Base-by-base conservation (phyloP, 2,329 filamentous ascomycete species). In the Colletotrichum plurivorum region DNA sequence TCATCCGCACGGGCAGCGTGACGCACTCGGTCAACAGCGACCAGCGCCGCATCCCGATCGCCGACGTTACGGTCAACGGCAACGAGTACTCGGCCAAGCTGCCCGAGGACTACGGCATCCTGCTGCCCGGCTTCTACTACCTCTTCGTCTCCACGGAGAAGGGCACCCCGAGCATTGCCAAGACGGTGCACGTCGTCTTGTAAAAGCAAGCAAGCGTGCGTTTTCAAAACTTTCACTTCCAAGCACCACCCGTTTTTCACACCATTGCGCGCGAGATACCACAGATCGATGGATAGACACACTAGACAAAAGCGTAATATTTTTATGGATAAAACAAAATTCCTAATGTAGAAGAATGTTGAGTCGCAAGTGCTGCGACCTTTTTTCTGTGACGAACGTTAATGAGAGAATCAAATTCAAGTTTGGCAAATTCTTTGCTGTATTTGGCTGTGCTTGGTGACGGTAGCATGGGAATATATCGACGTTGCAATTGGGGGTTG, bases 11-110 rank as follows among this genome's bases (percentile, higher is more conserved):
- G 53, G 83, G 86, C 1, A 82, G 80, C 4, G 78, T 79, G 4
- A 90, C 88, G 0, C 87, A 89, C 74, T 83, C 85, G 1, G 82
- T 89, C 55, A 87, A 90, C 72, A 89, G 84, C 0, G 88, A 90
- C 74, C 87, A 89, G 78, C 77, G 88, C 22, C 82, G 87, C 9
- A 79, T 90, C 55, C 79, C 84, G 15, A 75, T 88, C 22, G 78
- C 74, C 4, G 69, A 77, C 6, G 73, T 73, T 4, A 60, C 62
- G 13, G 65, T 70, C 5, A 72, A 71, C 39, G 76, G 76, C 0
- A 77, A 73, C 4, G 75, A 67, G 2, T 87, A 84, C 67, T 79
- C 74, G 0, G 74, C 85, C 4, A 75, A 73, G 1, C 75, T 88
- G 5, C 86, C 86, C 0, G 70, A 71, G 3, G 87, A 89, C 68